Evolutionary conservation across 257 asterid species (phyloP).

Genomic region (Leonotis leonurus): DNA sequence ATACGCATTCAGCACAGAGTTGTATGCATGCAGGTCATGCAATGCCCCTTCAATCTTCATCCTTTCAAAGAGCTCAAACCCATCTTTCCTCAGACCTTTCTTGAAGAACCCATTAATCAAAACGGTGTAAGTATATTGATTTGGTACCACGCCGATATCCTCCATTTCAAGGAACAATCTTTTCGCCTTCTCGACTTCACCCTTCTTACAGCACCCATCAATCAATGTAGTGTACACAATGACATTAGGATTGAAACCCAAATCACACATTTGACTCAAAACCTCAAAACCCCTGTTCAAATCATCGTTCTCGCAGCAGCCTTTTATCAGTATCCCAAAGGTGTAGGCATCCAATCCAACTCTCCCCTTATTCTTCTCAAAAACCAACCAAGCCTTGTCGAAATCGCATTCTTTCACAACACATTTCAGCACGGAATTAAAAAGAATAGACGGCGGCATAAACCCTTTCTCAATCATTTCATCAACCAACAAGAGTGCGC

Average conservation of each 20-base stretch:
- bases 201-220: conserved; percentile 57
- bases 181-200: conserved; percentile 45
- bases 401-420: conserved; percentile 25
- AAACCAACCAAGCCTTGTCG: conserved; percentile 41
- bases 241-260: conserved; percentile 53
- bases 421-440: conserved; percentile 38
- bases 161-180: conserved; percentile 39
- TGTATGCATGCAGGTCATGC: conserved; percentile 56
- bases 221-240: conserved; percentile 65
- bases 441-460: conserved; percentile 38
- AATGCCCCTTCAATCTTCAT: conserved; percentile 50
- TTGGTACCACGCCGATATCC: conserved; percentile 46
- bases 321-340: conserved; percentile 69
- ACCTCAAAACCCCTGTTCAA: conserved; percentile 43
- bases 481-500: conserved; percentile 29
- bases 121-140: conserved; percentile 60
- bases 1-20: conserved; percentile 40
- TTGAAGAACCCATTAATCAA: conserved; percentile 56
- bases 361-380: conserved; percentile 30
- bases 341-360: conserved; percentile 45
- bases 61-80: conserved; percentile 55
- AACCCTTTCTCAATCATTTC: conserved; percentile 47
- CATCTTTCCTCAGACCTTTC: conserved; percentile 45
- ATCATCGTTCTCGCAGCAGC: conserved; percentile 51
- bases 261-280: conserved; percentile 26